A percentile compares a stretch with the other conserved stretches of the same genome.
Conservation (phyloP, 176 grass and related monocot species). For the Puya raimondii region DNA sequence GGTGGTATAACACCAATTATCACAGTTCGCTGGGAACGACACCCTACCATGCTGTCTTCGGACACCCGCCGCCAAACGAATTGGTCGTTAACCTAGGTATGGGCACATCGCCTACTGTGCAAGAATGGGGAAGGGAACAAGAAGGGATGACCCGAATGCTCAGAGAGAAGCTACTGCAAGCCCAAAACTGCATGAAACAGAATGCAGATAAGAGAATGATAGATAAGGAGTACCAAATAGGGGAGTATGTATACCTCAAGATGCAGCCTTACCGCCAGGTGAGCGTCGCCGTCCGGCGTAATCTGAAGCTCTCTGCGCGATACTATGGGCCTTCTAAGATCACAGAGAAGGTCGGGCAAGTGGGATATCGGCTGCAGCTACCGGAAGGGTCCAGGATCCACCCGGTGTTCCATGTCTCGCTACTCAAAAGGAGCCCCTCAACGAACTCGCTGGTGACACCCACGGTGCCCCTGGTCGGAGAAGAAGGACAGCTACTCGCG, state of each 20-base stretch:
- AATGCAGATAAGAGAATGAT: neutral
- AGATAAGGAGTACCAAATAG: neutral
- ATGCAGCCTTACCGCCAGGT: constrained; percentile 3
- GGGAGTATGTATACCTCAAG: constrained; percentile 3
- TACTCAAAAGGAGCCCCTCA: too few species aligned
- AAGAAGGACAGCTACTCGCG: too few species aligned
- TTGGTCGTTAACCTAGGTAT: neutral
- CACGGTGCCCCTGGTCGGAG: too few species aligned
- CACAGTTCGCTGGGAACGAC: neutral
- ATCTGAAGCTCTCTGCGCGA: neutral
- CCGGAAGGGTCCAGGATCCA: neutral
- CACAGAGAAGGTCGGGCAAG: neutral
- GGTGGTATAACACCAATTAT: neutral
- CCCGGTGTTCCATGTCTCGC: neutral
- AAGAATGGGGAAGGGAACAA: neutral
- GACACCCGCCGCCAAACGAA: neutral
- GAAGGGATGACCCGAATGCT: neutral
- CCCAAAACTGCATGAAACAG: constrained; percentile 1
- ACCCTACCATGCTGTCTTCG: neutral
- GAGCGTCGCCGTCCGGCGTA: neutral
- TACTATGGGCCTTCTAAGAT: neutral
- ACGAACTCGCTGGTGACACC: too few species aligned
- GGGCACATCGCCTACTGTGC: neutral
- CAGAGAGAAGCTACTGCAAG: neutral
- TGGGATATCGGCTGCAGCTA: neutral